A percentile compares a stretch with the other conserved stretches of the same genome.
Evolutionary conservation across 805 yeast genomes (phyloP).

Genomic region (Monosporozyma unispora): DNA sequence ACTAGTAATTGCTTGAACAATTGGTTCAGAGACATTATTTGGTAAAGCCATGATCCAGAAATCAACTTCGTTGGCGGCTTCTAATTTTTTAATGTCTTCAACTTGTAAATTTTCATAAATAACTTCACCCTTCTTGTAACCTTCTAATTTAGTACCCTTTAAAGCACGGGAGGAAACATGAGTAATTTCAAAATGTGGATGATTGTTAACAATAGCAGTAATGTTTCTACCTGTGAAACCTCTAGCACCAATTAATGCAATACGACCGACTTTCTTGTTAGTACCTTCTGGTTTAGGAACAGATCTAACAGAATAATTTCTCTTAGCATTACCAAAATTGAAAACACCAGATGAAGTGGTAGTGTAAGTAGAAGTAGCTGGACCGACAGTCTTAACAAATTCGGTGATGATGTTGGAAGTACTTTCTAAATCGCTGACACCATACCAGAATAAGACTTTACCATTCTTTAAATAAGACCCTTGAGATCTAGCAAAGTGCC

Average conservation of each 20-base stretch:
- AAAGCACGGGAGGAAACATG: constrained; percentile 96
- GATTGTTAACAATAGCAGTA: constrained; percentile 76
- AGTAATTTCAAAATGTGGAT: constrained; percentile 77
- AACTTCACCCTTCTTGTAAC: constrained; percentile 75
- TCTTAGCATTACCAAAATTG: constrained; percentile 38
- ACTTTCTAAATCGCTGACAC: constrained; percentile 54
- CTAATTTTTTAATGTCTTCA: constrained; percentile 76
- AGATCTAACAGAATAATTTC: constrained; percentile 44
- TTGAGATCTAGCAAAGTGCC: constrained; percentile 88
- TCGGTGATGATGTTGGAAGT: constrained; percentile 55
- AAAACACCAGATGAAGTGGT: constrained; percentile 36
- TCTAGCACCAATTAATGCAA: constrained; percentile 96
- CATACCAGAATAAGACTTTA: constrained; percentile 90
- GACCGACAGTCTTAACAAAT: constrained; percentile 33
- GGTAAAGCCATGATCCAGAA: constrained; percentile 99
- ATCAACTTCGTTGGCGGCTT: constrained; percentile 70
- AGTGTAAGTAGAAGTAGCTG: constrained; percentile 28
- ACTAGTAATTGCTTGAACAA: constrained; percentile 69
- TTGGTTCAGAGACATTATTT: constrained; percentile 89
- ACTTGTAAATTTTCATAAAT: constrained; percentile 77
- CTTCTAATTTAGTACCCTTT: constrained; percentile 75
- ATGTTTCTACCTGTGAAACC: constrained; percentile 95
- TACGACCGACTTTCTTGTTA: constrained; percentile 54
- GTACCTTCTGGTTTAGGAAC: constrained; percentile 58
- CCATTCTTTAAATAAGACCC: constrained; percentile 91